Conservation (phyloP, 129 eudicot species). For the Helianthus tuberosus region DNA sequence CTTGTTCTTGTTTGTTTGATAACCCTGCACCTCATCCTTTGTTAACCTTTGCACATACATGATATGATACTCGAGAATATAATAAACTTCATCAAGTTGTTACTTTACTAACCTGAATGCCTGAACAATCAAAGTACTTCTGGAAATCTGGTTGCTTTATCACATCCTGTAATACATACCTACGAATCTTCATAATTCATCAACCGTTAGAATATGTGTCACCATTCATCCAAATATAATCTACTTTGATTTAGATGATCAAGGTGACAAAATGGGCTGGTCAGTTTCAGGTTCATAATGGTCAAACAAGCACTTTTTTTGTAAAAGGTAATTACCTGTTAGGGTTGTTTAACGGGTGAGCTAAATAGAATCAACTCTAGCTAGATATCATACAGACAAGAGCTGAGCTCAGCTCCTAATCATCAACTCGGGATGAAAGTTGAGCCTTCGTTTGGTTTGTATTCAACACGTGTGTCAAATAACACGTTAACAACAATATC, state of each 20-base stretch:
- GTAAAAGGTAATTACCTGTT: no score
- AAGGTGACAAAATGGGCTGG: no score
- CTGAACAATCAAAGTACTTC: constrained; percentile 53
- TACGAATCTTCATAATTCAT: constrained; percentile 38
- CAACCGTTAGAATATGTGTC: background rate
- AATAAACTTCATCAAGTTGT: background rate
- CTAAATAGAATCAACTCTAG: no score
- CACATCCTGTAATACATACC: constrained; percentile 43
- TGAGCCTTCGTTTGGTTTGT: background rate
- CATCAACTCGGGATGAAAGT: background rate
- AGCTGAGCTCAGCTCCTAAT: background rate
- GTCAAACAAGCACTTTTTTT: no score
- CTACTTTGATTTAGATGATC: background rate
- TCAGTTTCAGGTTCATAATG: no score
- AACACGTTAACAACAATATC: background rate
- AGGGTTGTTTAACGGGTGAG: no score
- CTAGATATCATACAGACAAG: no score
- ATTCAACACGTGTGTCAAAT: background rate
- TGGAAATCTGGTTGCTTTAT: constrained; percentile 47
- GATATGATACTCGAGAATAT: background rate
- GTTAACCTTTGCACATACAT: background rate
- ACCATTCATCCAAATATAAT: background rate
- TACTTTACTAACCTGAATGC: constrained; percentile 46
- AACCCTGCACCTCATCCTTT: constrained; percentile 32
- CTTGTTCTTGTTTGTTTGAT: constrained; percentile 49